Evolutionary conservation across 1,284 basidiomycete species (phyloP).

Genomic region (Lignosus rhinocerotis): DNA sequence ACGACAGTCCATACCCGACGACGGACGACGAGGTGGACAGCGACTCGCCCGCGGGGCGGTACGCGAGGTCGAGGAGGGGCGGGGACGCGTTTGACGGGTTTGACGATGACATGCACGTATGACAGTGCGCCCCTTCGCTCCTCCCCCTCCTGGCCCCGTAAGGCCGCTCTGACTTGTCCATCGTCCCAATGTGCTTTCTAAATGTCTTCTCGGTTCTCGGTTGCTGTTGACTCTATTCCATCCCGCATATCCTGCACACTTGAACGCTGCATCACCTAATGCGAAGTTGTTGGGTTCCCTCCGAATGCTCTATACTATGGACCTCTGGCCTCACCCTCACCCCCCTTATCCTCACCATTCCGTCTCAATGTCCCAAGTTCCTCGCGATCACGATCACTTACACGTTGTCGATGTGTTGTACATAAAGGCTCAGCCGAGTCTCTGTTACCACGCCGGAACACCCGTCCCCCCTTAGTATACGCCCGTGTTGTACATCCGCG

Average conservation of each 20-base stretch:
- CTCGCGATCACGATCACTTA: neutral
- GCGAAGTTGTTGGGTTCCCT: neutral
- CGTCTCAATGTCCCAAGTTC: neutral
- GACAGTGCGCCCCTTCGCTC: conserved; percentile 7
- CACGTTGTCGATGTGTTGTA: neutral
- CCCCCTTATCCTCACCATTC: neutral
- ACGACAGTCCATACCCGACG: conserved; percentile 45
- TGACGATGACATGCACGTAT: conserved; percentile 37
- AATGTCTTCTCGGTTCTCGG: neutral
- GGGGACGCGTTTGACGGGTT: conserved; percentile 43
- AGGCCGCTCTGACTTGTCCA: neutral
- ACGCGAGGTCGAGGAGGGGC: conserved; percentile 53
- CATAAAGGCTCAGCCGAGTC: neutral
- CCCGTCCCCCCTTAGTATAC: neutral
- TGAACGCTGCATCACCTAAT: neutral
- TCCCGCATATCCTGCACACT: neutral
- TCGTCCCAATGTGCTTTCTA: neutral
- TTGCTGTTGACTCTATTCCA: neutral
- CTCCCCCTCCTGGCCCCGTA: neutral
- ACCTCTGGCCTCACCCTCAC: neutral
- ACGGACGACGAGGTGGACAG: conserved; percentile 72
- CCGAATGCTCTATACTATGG: neutral
- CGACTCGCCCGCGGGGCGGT: conserved; percentile 59
- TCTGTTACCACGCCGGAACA: neutral
- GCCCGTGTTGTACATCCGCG: conserved; percentile 12